Percentiles rank a stretch among this genome's conserved stretches.
Conservation (phyloP, 305 asterid genomes). For the Fraxinus albicans region DNA sequence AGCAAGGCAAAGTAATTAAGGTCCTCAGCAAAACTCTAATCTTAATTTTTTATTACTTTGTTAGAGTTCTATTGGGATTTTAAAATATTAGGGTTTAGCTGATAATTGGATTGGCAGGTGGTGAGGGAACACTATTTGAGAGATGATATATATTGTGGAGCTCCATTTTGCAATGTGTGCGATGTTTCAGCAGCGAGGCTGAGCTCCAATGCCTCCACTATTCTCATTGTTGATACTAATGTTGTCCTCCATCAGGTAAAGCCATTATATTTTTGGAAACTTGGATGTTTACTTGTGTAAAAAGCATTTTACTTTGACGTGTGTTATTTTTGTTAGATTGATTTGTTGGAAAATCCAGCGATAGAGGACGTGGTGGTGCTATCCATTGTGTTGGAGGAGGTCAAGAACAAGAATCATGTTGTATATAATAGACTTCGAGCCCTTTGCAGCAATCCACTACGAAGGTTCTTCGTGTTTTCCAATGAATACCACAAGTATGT, state of each 20-base stretch:
- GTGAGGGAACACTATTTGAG: conserved; percentile 90
- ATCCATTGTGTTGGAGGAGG: conserved; percentile 87
- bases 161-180: conserved; percentile 70
- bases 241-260: conserved; percentile 91
- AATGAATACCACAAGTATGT: conserved; percentile 92
- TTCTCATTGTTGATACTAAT: conserved; percentile 78
- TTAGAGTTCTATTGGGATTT: not conserved
- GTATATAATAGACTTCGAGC: conserved; percentile 87
- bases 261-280: not conserved
- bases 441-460: conserved; percentile 62
- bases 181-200: conserved; percentile 58
- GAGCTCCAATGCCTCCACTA: conserved; percentile 43
- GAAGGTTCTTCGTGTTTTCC: conserved; percentile 86
- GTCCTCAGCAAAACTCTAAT: conserved; percentile 28
- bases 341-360: conserved; percentile 89
- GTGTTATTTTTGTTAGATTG: conserved; percentile 56
- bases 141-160: conserved; percentile 92
- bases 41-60: not conserved
- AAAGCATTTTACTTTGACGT: conserved; percentile 9
- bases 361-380: conserved; percentile 91
- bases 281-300: not conserved
- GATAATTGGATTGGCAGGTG: conserved; percentile 42
- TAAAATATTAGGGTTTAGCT: conserved; percentile 24
- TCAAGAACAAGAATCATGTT: conserved; percentile 77
- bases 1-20: conserved; percentile 79